Percentiles rank a stretch among this genome's conserved stretches.
Evolutionary conservation across 345 rosid species (phyloP).

Genomic region (Clarkia xantiana): DNA sequence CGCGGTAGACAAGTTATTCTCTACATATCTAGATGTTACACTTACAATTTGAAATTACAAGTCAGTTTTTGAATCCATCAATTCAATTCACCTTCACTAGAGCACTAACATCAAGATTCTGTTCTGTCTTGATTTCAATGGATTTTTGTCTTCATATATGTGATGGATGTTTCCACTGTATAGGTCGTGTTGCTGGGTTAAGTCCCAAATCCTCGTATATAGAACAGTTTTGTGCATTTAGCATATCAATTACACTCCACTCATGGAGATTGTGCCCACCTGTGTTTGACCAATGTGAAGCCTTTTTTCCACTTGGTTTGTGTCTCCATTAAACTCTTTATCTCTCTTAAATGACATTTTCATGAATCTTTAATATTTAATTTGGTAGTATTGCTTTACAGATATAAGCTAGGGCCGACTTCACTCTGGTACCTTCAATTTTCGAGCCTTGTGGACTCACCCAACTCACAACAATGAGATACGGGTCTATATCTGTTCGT

Average conservation of each 20-base stretch:
- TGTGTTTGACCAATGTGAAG: slow-evolving; percentile 73
- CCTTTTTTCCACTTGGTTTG: slow-evolving; percentile 94
- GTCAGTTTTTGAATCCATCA: no score
- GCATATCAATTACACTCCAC: slow-evolving; percentile 62
- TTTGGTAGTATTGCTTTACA: slow-evolving; percentile 7
- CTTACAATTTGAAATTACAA: neutral
- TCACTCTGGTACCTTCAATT: slow-evolving; percentile 81
- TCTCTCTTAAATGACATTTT: neutral
- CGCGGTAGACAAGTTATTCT: slow-evolving; percentile 63
- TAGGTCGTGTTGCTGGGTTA: slow-evolving; percentile 91
- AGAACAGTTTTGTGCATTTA: slow-evolving; percentile 67
- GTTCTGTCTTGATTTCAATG: no score
- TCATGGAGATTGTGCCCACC: slow-evolving; percentile 57
- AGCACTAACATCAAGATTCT: no score
- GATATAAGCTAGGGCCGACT: slow-evolving; percentile 92
- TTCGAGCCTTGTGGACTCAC: slow-evolving; percentile 97
- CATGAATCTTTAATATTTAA: neutral
- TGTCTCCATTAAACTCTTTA: slow-evolving; percentile 6
- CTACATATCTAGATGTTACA: neutral
- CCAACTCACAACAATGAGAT: slow-evolving; percentile 88
- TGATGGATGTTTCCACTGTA: slow-evolving; percentile 4
- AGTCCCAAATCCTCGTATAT: slow-evolving; percentile 90
- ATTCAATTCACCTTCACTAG: no score
- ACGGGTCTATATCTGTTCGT: slow-evolving; percentile 80
- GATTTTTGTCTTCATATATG: neutral